These are phyloP conservation scores for Trichoderma sp. DNA, from an alignment of 2,329 filamentous ascomycete genomes.

Conservation along the genomic window DNA sequence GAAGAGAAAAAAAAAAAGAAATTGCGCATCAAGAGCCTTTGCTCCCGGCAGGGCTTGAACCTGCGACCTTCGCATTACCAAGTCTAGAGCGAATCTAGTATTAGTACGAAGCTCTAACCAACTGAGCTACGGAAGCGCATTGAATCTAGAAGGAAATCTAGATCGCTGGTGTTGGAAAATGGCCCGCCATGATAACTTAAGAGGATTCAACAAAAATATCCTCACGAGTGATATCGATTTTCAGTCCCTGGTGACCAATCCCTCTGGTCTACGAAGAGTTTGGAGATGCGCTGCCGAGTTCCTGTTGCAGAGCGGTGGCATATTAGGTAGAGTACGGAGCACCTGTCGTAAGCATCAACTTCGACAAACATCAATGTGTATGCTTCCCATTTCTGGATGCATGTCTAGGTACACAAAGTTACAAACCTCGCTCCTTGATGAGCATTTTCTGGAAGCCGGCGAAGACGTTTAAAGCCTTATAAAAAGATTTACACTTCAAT, in stretches of 20 bases:
- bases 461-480: background rate
- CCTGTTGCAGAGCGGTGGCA: background rate
- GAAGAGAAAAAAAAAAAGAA: background rate
- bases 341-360: too few relatives aligned
- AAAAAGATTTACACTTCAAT: background rate
- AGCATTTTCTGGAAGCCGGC: background rate
- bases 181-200: background rate
- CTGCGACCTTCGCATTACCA: conserved; percentile 16
- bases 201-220: background rate
- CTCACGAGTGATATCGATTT: too few relatives aligned
- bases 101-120: conserved; percentile 19
- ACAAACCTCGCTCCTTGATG: background rate
- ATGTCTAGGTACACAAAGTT: too few relatives aligned
- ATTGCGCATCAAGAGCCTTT: background rate
- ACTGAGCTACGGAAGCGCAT: conserved; percentile 18
- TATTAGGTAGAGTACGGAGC: too few relatives aligned
- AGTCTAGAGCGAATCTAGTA: background rate
- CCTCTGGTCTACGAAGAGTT: fast-evolving
- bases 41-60: conserved; percentile 19
- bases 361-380: background rate
- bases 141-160: background rate
- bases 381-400: background rate
- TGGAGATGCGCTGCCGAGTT: background rate
- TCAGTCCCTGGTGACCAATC: background rate
- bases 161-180: background rate